Base-by-base conservation (phyloP, 768 basidiomycete species). In the Leccinum pellstonianum region DNA sequence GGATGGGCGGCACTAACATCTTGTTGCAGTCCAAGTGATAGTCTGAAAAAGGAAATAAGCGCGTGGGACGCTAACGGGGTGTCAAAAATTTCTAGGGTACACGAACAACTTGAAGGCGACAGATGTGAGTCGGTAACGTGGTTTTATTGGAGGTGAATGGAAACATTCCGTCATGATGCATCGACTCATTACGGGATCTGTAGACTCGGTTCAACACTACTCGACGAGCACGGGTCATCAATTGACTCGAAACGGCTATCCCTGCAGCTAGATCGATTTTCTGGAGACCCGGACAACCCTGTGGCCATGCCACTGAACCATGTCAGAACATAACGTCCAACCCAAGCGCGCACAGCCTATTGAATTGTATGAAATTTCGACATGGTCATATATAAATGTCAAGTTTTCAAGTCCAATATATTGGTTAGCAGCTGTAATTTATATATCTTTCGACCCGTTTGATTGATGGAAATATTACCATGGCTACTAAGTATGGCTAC, bases 1-100 rank as follows among this genome's bases (percentile, higher is more conserved):
- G 59, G 47, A 74, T 63, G 27, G 56, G 46, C n/a, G 54, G 53
- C 2, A n/a, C 17, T n/a, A 56, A 27, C 57, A 60, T 62, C 5
- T 9, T 29, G 50, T 49, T 19, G 17, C 12, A 21, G 46, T 47
- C 19, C 9, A 41, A 25, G n/a, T 15, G 14, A 19, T 31, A 1
- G 19, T 33, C 38, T 48, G 1, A 7, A 58, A 46, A 60, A 51
- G 59, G 48, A 49, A 49, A 49, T 49, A 43, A 5, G 9, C 4
- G 41, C 41, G 41, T 43, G 37, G 35, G 35, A 37, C 12, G 35
- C 35, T 37, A 37, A 0, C 35, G 35, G 35, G 35, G 35, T 6
- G 35, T 37, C 5, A 27, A 25, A 25, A 25, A 25, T 25, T 25
- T 25, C 25, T 25, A 23, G 21, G 21, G 23, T 25, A 25, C 23